Evolutionary conservation across 768 basidiomycete species (phyloP).

Genomic region (Clitopilus hobsonii): DNA sequence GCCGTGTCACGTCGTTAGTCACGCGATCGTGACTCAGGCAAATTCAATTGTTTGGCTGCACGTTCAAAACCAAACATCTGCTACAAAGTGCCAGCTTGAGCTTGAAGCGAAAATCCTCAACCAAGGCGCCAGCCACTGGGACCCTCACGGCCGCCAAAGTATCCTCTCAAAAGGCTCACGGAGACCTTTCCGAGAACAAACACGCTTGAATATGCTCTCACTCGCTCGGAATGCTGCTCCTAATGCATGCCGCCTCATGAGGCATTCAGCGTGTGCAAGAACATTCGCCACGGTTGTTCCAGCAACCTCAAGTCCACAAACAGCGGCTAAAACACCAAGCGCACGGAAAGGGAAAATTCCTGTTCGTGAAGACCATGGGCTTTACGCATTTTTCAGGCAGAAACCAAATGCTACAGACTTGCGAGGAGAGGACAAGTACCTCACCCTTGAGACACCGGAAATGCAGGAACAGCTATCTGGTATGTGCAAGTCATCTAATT

Average conservation of each 20-base stretch:
- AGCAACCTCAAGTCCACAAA: slow-evolving; percentile 6
- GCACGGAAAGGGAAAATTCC: slow-evolving; percentile 22
- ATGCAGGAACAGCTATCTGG: slow-evolving; percentile 22
- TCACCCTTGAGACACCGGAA: slow-evolving; percentile 26
- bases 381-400: slow-evolving; percentile 72
- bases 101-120: slow-evolving; percentile 1
- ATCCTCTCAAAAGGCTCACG: neutral
- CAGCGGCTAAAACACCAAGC: slow-evolving; percentile 5
- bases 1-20: slow-evolving; percentile 4
- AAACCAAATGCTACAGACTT: slow-evolving; percentile 26
- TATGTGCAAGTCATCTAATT: slow-evolving; percentile 8
- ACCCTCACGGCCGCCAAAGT: neutral
- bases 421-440: slow-evolving; percentile 19
- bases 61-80: neutral
- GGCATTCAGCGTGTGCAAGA: slow-evolving; percentile 4
- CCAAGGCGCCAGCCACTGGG: neutral
- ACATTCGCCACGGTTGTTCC: slow-evolving; percentile 2
- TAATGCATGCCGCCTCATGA: slow-evolving; percentile 1
- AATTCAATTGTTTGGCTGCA: neutral
- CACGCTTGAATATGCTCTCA: neutral
- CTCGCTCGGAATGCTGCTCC: neutral
- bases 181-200: neutral
- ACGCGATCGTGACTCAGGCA: neutral
- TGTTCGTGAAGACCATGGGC: slow-evolving; percentile 60
- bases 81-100: no score